Base-by-base conservation (phyloP, 371 early-diverging fungal genomes). In the Mucor irregularis region DNA sequence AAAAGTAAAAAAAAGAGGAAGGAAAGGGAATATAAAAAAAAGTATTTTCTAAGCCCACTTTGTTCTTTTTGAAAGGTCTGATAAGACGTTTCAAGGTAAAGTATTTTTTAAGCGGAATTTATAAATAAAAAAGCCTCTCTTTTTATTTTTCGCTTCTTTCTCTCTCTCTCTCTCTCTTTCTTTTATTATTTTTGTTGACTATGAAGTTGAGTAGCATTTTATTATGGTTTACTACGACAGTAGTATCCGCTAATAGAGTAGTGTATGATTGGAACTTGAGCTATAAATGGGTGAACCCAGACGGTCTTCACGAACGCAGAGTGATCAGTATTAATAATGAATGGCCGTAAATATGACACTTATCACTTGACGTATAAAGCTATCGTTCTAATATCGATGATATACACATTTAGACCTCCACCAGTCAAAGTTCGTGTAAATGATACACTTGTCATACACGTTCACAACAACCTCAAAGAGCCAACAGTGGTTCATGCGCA, bases 341-440 rank as follows among this genome's bases (percentile, higher is more conserved):
- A 40, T 88, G 86, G 78, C 93, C 93, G 71, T 82, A 83, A 53
- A n/a, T n/a, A n/a, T n/a, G n/a, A n/a, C n/a, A n/a, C n/a, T n/a
- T n/a, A n/a, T n/a, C n/a, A n/a, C n/a, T n/a, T n/a, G n/a, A n/a
- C n/a, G n/a, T n/a, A n/a, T n/a, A n/a, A n/a, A n/a, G n/a, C n/a
- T n/a, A n/a, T n/a, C n/a, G n/a, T n/a, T n/a, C n/a, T n/a, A n/a
- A n/a, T n/a, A n/a, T n/a, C n/a, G n/a, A n/a, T n/a, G n/a, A n/a
- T n/a, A n/a, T n/a, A n/a, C n/a, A n/a, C 1, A 29, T 70, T 66
- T 40, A 83, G 77, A 22, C 73, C 78, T 42, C 71, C 73, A 9
- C 60, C 74, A 2, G 68, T 80, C 33, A 49, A 72, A 34, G 69
- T 68, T 4, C 75, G 62, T 5, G 17, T 74, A 9, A 65, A 74